Conservation (phyloP, 257 asterid species). For the Solanum chilense region DNA sequence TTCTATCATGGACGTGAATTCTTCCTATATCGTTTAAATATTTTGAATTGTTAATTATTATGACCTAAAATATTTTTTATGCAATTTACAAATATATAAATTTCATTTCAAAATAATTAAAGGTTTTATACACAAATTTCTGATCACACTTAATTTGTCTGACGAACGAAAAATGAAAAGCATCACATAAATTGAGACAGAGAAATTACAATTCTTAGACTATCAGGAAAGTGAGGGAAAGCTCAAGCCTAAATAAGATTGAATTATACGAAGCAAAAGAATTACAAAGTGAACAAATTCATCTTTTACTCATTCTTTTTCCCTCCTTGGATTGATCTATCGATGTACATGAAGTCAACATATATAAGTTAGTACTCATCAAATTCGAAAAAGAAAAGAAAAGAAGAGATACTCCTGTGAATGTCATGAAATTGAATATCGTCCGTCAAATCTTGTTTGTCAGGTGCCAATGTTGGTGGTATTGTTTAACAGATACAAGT, state of each 20-base stretch:
- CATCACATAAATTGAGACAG: background rate
- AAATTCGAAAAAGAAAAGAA: background rate
- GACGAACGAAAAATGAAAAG: background rate
- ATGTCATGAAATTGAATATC: background rate
- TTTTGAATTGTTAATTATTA: background rate
- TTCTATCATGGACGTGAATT: too few species aligned
- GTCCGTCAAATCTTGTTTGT: background rate
- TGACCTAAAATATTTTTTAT: background rate
- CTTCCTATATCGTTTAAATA: too few species aligned
- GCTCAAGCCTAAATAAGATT: background rate
- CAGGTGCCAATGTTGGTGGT: background rate
- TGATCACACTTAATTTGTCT: background rate
- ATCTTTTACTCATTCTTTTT: background rate
- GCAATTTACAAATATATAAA: background rate
- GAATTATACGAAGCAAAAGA: background rate
- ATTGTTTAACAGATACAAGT: conserved; percentile 17
- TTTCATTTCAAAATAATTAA: too few species aligned
- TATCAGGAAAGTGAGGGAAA: background rate
- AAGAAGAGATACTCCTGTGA: background rate
- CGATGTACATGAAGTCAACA: background rate
- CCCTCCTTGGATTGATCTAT: background rate
- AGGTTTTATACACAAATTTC: too few species aligned
- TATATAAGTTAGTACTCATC: background rate
- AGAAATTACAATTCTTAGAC: background rate
- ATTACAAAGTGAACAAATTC: background rate